Base-by-base conservation (phyloP, 2,329 filamentous ascomycete species). In the Colletotrichum sp. region DNA sequence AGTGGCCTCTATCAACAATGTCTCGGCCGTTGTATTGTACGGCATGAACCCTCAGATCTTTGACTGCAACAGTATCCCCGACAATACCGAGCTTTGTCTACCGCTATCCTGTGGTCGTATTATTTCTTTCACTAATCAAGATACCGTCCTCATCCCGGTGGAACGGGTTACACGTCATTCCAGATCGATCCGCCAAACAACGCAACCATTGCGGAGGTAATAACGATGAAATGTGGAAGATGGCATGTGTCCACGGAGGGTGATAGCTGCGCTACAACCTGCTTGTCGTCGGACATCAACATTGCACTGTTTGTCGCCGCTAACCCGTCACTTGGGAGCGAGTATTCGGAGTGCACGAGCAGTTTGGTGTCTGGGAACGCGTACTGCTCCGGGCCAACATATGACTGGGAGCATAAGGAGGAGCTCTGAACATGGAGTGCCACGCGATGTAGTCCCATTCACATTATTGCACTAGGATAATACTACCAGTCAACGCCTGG, bases 221-320 rank as follows among this genome's bases (percentile, higher is more conserved):
- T 5, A 32, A 62, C 26, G 59, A 34, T n/a, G 59, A 62, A 62
- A 34, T 62, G 59, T 34, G 59, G 59, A 62, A 30, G 59, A 62
- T 62, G 59, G 18, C 26, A 62, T 32, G 28, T 62, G 28, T 30
- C 59, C 28, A 10, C 5, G 59, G 28, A 34, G 28, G 18, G 18
- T 21, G 59, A 62, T 21, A 34, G 59, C 59, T 62, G 28, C 28
- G 59, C 28, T n/a, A 30, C 26, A 1, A 32, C 2, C 59, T 62
- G 59, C 59, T 32, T 62, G 28, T 2, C 0, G 5, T 34, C 26
- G 59, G 59, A 62, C 5, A 62, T 62, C 26, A 36, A 16, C 59
- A 36, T 63, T 32, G 59, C 6, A n/a, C 59, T 63, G 30, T 10
- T 63, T 36, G 59, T 36, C 30, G 59, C 59, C 30, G 59, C 30